Percentiles rank a stretch among this genome's conserved stretches.
These are phyloP conservation scores for Suhomyces kilbournensis DNA, from an alignment of 805 yeast genomes.

Conservation along the genomic window DNA sequence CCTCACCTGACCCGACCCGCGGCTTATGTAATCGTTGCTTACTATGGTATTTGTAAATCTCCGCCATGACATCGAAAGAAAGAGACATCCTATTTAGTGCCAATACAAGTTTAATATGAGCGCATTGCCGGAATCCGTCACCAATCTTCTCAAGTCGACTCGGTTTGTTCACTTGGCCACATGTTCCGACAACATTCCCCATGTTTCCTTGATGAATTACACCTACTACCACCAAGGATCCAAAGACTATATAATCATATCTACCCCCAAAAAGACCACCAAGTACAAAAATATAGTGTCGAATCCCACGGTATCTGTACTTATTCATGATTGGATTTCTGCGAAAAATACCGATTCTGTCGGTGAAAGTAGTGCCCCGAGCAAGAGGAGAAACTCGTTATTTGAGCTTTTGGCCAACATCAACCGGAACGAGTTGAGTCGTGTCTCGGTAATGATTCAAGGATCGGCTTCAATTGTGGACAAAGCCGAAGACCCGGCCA, in stretches of 20 bases:
- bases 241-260: constrained; percentile 57
- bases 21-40: not conserved
- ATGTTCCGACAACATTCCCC: constrained; percentile 68
- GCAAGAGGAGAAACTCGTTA: constrained; percentile 17
- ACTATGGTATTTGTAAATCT: not conserved
- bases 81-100: not conserved
- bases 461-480: constrained; percentile 64
- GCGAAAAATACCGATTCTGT: constrained; percentile 35
- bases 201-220: constrained; percentile 89
- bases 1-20: not conserved
- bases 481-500: constrained; percentile 31
- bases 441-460: constrained; percentile 75
- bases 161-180: constrained; percentile 85
- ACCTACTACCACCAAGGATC: constrained; percentile 51
- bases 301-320: constrained; percentile 77
- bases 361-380: constrained; percentile 2
- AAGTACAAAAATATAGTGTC: constrained; percentile 66
- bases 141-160: constrained; percentile 51
- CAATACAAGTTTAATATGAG: not conserved
- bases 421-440: constrained; percentile 76
- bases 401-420: constrained; percentile 62
- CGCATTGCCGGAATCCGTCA: constrained; percentile 34
- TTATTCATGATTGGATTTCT: constrained; percentile 89
- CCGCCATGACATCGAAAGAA: not conserved
- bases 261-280: constrained; percentile 68